phyloP scores from a whole-genome alignment of 108 stramenopile species.

The Skeletonema marinoi region DNA sequence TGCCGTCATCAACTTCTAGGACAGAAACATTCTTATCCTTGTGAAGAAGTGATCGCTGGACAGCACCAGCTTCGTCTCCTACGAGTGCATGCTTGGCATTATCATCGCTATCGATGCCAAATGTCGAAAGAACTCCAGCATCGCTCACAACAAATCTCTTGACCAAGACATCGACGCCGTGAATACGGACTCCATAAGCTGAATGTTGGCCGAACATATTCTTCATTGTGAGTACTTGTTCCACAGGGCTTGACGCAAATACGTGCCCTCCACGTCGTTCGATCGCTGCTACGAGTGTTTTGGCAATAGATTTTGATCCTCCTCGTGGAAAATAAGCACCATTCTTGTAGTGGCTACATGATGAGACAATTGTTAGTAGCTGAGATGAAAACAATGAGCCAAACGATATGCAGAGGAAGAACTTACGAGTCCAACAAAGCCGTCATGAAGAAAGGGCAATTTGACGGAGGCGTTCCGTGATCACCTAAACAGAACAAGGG shows the following conservation, averaged over 20 bases:
- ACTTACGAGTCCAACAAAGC: conserved; percentile 28
- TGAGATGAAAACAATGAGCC: neutral
- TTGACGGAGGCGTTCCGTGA: conserved; percentile 23
- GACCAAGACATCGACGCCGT: conserved; percentile 22
- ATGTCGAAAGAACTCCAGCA: conserved; percentile 25
- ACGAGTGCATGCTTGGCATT: conserved; percentile 9
- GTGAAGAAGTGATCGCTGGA: conserved; percentile 16
- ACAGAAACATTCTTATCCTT: neutral
- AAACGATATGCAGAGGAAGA: neutral
- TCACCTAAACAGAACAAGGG: conserved; percentile 11
- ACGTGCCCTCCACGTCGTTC: conserved; percentile 29
- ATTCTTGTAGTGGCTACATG: conserved; percentile 19
- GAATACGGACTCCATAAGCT: conserved; percentile 29
- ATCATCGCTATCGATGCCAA: conserved; percentile 10
- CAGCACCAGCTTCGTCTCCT: conserved; percentile 3
- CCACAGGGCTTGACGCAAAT: conserved; percentile 29
- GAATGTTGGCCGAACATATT: neutral
- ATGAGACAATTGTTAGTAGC: neutral
- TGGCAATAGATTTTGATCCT: conserved; percentile 28
- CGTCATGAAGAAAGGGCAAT: conserved; percentile 29
- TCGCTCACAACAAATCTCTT: conserved; percentile 28
- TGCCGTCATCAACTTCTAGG: neutral
- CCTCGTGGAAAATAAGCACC: conserved; percentile 36
- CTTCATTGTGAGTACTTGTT: conserved; percentile 22
- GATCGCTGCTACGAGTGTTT: conserved; percentile 19